Conservation (phyloP, 1,284 basidiomycete species). For the Tilletia setariae region DNA sequence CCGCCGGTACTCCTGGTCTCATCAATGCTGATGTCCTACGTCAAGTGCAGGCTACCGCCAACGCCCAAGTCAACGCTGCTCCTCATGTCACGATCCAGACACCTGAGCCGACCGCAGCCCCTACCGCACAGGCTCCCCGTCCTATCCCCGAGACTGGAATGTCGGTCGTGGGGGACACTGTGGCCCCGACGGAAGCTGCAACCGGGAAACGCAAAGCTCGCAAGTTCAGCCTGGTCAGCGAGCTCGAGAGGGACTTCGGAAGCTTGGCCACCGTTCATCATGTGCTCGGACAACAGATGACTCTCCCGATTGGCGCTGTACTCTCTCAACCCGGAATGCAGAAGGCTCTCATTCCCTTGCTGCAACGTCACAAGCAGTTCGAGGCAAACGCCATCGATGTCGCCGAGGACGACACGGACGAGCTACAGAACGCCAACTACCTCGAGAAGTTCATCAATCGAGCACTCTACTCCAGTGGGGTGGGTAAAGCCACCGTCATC, state of each 20-base stretch:
- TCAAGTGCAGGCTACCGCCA: too few species aligned
- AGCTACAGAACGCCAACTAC: neutral
- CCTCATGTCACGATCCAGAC: neutral
- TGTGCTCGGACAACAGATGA: neutral
- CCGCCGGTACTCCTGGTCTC: neutral
- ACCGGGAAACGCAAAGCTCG: neutral
- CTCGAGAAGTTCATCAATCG: neutral
- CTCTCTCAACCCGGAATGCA: neutral
- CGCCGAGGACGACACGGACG: neutral
- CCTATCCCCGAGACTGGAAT: too few species aligned
- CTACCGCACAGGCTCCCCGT: neutral
- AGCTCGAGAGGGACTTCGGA: neutral
- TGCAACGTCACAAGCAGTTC: neutral
- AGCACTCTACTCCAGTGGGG: neutral
- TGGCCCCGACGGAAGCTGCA: neutral
- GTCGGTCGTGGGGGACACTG: neutral
- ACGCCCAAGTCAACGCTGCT: neutral
- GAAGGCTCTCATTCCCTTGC: neutral
- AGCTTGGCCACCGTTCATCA: neutral
- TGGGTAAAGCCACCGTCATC: neutral
- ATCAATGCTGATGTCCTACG: neutral
- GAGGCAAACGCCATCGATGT: neutral
- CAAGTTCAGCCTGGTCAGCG: neutral
- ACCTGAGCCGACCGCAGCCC: neutral
- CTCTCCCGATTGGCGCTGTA: neutral